A percentile compares a stretch with the other conserved stretches of the same genome.
Evolutionary conservation across 2,329 filamentous ascomycete species (phyloP).

Genomic region (Exophiala viscosa): DNA sequence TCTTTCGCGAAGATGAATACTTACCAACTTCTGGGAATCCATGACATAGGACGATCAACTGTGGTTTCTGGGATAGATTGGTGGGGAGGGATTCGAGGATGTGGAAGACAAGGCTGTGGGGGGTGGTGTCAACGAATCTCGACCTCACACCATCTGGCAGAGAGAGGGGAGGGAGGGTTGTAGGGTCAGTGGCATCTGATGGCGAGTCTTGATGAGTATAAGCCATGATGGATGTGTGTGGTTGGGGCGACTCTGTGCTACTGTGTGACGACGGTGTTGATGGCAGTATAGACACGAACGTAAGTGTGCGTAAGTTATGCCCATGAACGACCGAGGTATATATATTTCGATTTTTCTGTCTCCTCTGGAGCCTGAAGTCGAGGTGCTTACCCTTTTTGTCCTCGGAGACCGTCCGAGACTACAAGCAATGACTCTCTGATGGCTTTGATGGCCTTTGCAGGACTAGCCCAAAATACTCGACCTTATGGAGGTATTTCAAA

Average conservation of each 20-base stretch:
- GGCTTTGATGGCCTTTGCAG: too few relatives aligned
- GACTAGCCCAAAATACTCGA: too few relatives aligned
- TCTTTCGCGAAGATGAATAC: too few relatives aligned
- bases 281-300: neutral
- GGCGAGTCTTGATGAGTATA: conserved; percentile 24
- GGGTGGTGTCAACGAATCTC: conserved; percentile 54
- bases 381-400: too few relatives aligned
- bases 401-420: too few relatives aligned
- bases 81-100: conserved; percentile 28
- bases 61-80: conserved; percentile 14
- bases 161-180: conserved; percentile 44
- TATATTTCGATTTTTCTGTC: too few relatives aligned
- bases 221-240: conserved; percentile 10
- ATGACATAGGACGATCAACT: conserved; percentile 26
- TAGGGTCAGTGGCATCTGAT: conserved; percentile 17
- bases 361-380: too few relatives aligned
- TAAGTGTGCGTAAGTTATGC: neutral
- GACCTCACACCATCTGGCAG: conserved; percentile 55
- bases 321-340: too few relatives aligned
- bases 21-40: conserved; percentile 70
- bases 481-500: too few relatives aligned
- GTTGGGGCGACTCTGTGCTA: neutral
- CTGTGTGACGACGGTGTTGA: too few relatives aligned
- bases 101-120: conserved; percentile 59
- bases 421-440: too few relatives aligned